Percentiles rank a stretch among this genome's conserved stretches.
Evolutionary conservation across 2,329 filamentous ascomycete genomes (phyloP).

Genomic region (Periconia macrospinosa): DNA sequence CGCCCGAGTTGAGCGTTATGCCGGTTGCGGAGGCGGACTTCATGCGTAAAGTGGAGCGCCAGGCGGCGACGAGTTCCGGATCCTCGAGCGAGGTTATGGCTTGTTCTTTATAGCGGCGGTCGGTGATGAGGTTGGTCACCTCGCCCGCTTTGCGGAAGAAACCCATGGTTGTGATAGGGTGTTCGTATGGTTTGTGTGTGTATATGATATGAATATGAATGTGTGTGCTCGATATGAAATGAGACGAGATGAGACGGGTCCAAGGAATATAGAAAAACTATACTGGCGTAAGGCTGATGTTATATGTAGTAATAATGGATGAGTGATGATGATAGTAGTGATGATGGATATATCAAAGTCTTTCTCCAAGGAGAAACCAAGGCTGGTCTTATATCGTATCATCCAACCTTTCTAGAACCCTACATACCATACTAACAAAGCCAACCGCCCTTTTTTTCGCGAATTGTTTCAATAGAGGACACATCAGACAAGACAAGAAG

Average conservation of each 20-base stretch:
- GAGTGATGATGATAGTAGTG: not conserved
- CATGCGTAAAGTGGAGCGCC: not conserved
- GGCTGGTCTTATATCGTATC: not conserved
- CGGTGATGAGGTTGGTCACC: not conserved
- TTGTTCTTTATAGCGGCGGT: conserved; percentile 1
- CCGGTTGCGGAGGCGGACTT: not conserved
- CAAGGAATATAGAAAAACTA: too few species aligned
- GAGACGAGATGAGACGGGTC: too few species aligned
- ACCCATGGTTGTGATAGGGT: not conserved
- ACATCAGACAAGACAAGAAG: not conserved
- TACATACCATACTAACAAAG: too few species aligned
- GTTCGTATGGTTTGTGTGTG: not conserved
- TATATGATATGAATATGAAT: not conserved
- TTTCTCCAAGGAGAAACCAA: not conserved
- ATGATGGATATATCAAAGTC: not conserved
- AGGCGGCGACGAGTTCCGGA: not conserved
- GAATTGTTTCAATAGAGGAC: too few species aligned
- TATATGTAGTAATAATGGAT: not conserved
- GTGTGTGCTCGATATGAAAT: not conserved
- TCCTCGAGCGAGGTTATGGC: not conserved
- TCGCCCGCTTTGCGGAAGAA: not conserved
- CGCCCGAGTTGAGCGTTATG: not conserved
- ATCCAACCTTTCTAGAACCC: not conserved
- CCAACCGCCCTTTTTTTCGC: too few species aligned
- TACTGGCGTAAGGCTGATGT: not conserved